Evolutionary conservation across 495 filamentous ascomycete genomes (phyloP).

Genomic region (Thermochaetoides thermophila): DNA sequence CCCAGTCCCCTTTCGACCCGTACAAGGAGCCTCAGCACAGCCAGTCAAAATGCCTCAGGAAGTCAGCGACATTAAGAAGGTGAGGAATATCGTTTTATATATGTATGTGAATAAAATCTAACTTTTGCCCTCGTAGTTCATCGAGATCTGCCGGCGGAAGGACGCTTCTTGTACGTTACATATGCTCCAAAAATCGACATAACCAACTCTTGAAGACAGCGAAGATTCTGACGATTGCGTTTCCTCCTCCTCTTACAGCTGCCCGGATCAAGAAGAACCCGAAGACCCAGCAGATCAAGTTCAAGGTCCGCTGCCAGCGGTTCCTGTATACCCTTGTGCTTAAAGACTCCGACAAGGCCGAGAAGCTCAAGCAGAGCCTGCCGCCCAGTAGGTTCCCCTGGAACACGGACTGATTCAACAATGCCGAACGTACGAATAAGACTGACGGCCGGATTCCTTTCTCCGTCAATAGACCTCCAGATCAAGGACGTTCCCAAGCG

Average conservation of each 20-base stretch:
- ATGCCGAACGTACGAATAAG: constrained; percentile 4
- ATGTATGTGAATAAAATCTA: too few species aligned
- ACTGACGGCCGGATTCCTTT: constrained; percentile 7
- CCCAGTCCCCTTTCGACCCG: constrained; percentile 11
- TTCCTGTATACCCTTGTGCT: constrained; percentile 95
- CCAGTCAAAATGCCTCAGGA: constrained; percentile 78
- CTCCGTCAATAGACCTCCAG: constrained; percentile 21
- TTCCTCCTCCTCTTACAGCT: too few species aligned
- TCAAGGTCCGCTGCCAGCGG: constrained; percentile 97
- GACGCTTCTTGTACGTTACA: constrained; percentile 80
- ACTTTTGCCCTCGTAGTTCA: constrained; percentile 58
- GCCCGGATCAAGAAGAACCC: constrained; percentile 95
- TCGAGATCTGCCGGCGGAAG: constrained; percentile 98
- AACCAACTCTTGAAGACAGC: not conserved
- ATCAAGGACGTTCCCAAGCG: constrained; percentile 37
- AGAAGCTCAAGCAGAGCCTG: constrained; percentile 98
- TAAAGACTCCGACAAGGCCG: constrained; percentile 96
- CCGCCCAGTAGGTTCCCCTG: constrained; percentile 73
- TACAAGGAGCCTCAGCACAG: constrained; percentile 19
- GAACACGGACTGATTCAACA: not conserved
- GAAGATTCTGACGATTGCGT: constrained; percentile 25
- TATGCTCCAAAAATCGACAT: not conserved
- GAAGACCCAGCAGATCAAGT: constrained; percentile 82
- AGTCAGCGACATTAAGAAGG: constrained; percentile 94
- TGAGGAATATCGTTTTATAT: constrained; percentile 7